phyloP scores from a whole-genome alignment of 2,329 filamentous ascomycete species.

The Monosporascus sp. region DNA sequence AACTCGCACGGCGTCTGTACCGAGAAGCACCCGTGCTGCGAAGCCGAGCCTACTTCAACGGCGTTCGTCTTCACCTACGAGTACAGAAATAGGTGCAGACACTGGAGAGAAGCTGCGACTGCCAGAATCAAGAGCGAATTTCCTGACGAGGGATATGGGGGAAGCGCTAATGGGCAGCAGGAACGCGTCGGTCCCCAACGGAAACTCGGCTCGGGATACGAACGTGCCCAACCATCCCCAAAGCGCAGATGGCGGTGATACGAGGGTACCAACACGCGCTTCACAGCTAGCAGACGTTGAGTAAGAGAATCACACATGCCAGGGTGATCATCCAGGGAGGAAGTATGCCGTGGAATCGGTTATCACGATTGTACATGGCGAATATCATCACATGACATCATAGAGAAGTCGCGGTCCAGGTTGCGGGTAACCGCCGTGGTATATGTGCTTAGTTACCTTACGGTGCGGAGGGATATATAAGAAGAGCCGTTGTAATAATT shows the following conservation, averaged over 20 bases:
- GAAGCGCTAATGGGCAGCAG: neutral
- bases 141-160: neutral
- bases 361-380: too few species aligned
- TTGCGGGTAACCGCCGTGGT: too few species aligned
- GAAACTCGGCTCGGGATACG: neutral
- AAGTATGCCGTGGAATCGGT: too few species aligned
- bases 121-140: neutral
- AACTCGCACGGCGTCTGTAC: neutral
- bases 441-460: too few species aligned
- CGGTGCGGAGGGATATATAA: too few species aligned
- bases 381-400: too few species aligned
- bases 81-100: neutral
- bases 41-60: neutral
- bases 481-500: too few species aligned
- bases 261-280: too few species aligned
- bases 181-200: neutral
- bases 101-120: neutral
- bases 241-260: neutral
- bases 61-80: neutral
- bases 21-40: neutral
- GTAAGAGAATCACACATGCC: too few species aligned
- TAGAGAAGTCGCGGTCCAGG: too few species aligned
- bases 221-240: neutral
- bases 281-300: too few species aligned
- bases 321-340: too few species aligned